These are phyloP conservation scores for Salvia hispanica DNA, from an alignment of 257 asterid species.

Conservation along the genomic window DNA sequence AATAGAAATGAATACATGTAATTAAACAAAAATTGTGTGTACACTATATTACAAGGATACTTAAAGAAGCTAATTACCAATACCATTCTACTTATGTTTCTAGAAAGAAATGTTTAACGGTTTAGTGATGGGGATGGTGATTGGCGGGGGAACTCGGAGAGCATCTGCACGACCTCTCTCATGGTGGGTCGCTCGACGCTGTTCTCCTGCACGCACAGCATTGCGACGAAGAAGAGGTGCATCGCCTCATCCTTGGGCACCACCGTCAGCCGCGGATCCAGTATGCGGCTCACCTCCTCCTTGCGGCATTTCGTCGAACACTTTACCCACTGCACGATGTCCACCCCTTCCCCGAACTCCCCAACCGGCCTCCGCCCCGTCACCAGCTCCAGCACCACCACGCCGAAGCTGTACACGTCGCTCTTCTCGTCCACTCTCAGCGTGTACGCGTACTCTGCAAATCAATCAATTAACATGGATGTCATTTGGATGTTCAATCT, in stretches of 20 bases:
- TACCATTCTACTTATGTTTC: too few species aligned
- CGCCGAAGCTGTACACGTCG: slow-evolving; percentile 67
- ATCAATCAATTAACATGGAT: too few species aligned
- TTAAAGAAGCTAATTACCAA: too few species aligned
- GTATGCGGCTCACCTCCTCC: slow-evolving; percentile 53
- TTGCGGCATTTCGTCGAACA: slow-evolving; percentile 58
- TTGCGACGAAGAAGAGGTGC: slow-evolving; percentile 80
- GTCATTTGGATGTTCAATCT: too few species aligned
- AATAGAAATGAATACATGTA: too few species aligned
- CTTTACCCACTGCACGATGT: slow-evolving; percentile 72
- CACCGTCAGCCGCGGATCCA: slow-evolving; percentile 63
- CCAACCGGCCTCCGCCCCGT: slow-evolving; percentile 62
- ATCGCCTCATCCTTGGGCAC: slow-evolving; percentile 74
- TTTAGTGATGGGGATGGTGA: slow-evolving; percentile 24
- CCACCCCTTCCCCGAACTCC: slow-evolving; percentile 62
- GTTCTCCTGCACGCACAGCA: slow-evolving; percentile 81
- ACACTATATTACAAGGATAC: too few species aligned
- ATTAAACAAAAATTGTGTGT: too few species aligned
- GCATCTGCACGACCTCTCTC: slow-evolving; percentile 95
- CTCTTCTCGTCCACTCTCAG: slow-evolving; percentile 59
- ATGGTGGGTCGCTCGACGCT: slow-evolving; percentile 86
- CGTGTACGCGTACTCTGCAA: slow-evolving; percentile 61
- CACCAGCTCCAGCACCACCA: slow-evolving; percentile 54
- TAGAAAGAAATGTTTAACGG: too few species aligned
- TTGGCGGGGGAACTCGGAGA: slow-evolving; percentile 70